A percentile compares a stretch with the other conserved stretches of the same genome.
These are phyloP conservation scores for Ceratocystis cubensis DNA, from an alignment of 2,329 filamentous ascomycete species.

Conservation along the genomic window DNA sequence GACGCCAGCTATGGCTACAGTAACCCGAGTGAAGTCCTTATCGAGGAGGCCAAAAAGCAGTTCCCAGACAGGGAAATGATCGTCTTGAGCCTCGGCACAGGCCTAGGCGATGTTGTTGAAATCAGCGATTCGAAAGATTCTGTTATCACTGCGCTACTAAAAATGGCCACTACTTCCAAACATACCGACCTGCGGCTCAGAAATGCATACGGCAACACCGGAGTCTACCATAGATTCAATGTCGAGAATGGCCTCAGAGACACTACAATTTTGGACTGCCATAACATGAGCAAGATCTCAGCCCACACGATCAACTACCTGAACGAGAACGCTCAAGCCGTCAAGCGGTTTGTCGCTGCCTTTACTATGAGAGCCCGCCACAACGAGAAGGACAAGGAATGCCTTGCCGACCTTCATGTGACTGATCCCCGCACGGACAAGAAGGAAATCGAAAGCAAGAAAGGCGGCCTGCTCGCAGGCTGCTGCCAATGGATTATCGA, in stretches of 20 bases:
- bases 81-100: constrained; percentile 26
- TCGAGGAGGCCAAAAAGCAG: constrained; percentile 25
- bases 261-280: constrained; percentile 25
- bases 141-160: background rate
- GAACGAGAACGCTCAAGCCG: constrained; percentile 5
- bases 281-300: constrained; percentile 24
- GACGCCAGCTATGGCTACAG: constrained; percentile 27
- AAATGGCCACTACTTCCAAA: background rate
- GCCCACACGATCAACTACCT: constrained; percentile 21
- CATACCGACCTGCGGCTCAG: background rate
- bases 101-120: constrained; percentile 23
- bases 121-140: too few species aligned
- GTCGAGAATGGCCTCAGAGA: constrained; percentile 26
- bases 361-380: background rate
- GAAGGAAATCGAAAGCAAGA: too few species aligned
- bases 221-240: constrained; percentile 25
- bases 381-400: too few species aligned
- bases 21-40: constrained; percentile 27
- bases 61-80: constrained; percentile 23
- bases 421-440: too few species aligned
- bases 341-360: background rate
- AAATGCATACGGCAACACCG: constrained; percentile 22
- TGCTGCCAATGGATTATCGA: too few species aligned
- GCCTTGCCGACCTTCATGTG: too few species aligned
- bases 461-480: too few species aligned